Base-by-base conservation (phyloP, 352 stramenopile genomes). In the Globisporangium barbulae region DNA sequence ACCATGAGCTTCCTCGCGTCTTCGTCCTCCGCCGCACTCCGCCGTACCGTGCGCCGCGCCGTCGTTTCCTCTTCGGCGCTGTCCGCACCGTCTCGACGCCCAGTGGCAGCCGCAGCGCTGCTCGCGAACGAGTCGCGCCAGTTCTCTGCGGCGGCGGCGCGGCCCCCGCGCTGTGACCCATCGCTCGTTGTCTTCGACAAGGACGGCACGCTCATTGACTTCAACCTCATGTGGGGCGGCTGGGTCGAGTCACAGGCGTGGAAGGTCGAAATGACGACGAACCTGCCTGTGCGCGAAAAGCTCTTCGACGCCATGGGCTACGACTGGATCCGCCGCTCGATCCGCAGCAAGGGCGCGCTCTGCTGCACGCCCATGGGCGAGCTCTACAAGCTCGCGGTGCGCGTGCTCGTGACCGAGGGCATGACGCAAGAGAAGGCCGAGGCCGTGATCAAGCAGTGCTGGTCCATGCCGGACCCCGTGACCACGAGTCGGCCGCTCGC, bases 171-270 rank as follows among this genome's bases (percentile, higher is more conserved):
- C 10, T 87, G 78, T 67, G 71, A 76, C 31, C 85, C 83, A 17
- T 74, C 80, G 53, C 86, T 96, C 35, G 88, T 96, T 48, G 78
- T 96, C 47, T 96, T 96, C 47, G 86, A 96, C 72, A 96, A 96
- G 73, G 88, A 96, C 63, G 88, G 88, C 65, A 96, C 88, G 61
- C 83, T 96, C 55, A 95, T 96, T 63, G 88, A 96, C 69, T 96
- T 96, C 62, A 93, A 91, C 61, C 77, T 90, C 73, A 96, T 94
- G 88, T 96, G 88, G 88, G 85, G 84, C 59, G 81, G 82, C 48
- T 96, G 85, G 85, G 80, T 94, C 61, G 85, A 94, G 67, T 90
- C 80, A 5, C 85, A 94, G 55, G 87, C 85, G 7, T 93, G 83
- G 83, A 79, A 83, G 53, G 80, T 96, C 22, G 88, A 96, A 68